These are phyloP conservation scores for Niveomyces coronatus DNA, from an alignment of 2,329 filamentous ascomycete genomes.

Conservation along the genomic window DNA sequence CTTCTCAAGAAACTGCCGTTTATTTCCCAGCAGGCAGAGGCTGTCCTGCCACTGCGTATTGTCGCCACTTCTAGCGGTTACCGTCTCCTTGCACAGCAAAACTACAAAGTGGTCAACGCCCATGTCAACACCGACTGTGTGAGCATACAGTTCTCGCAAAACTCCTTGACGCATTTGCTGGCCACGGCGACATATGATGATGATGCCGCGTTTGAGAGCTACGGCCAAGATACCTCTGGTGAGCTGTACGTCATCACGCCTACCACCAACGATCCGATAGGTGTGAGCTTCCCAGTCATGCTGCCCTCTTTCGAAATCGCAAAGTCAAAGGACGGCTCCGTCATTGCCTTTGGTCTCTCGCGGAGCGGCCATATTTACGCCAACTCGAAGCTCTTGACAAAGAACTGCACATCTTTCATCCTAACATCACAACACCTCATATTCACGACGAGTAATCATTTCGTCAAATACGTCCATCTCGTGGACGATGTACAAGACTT, in stretches of 20 bases:
- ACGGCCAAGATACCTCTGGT: constrained; percentile 37
- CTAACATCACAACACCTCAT: constrained; percentile 75
- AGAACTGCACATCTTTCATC: constrained; percentile 87
- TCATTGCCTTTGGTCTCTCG: constrained; percentile 54
- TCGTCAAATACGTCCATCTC: constrained; percentile 90
- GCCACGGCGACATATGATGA: constrained; percentile 25
- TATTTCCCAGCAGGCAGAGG: constrained; percentile 22
- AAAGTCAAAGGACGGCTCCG: constrained; percentile 29
- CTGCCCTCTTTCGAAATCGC: constrained; percentile 44
- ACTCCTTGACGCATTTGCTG: constrained; percentile 8
- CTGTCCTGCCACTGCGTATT: constrained; percentile 22
- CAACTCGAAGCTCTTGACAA: constrained; percentile 61
- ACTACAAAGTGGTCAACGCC: constrained; percentile 17
- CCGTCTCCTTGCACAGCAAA: constrained; percentile 22
- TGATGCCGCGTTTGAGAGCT: constrained; percentile 20
- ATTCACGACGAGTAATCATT: constrained; percentile 84
- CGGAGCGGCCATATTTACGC: constrained; percentile 70
- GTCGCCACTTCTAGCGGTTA: constrained; percentile 20
- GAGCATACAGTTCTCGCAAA: constrained; percentile 11
- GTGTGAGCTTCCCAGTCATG: constrained; percentile 31
- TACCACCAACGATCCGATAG: constrained; percentile 23
- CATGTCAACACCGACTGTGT: constrained; percentile 12
- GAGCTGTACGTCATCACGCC: constrained; percentile 30
- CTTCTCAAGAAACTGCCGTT: constrained; percentile 26
- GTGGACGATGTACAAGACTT: constrained; percentile 57